These are phyloP conservation scores for Talaromyces marneffei DNA, from an alignment of 2,329 filamentous ascomycete genomes.

Conservation along the genomic window DNA sequence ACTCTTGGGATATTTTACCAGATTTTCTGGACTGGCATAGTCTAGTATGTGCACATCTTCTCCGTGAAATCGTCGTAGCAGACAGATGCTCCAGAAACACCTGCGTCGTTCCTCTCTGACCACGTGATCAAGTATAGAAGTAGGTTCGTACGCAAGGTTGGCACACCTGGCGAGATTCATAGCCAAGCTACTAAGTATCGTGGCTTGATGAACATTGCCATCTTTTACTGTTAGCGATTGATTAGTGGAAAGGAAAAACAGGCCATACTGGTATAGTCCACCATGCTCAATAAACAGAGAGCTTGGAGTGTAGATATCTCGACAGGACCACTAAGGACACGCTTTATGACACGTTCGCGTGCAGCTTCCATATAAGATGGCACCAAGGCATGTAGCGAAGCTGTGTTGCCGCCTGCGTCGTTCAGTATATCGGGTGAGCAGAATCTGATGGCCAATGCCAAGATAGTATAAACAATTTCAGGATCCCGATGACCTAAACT, in stretches of 20 bases:
- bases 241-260: neutral
- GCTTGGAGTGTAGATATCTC: slow-evolving; percentile 41
- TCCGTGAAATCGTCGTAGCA: slow-evolving; percentile 42
- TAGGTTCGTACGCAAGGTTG: slow-evolving; percentile 37
- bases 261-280: slow-evolving; percentile 38
- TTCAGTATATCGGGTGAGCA: slow-evolving; percentile 23
- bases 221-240: slow-evolving; percentile 20
- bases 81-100: slow-evolving; percentile 41
- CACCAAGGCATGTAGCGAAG: slow-evolving; percentile 17
- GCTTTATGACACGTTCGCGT: slow-evolving; percentile 34
- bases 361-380: slow-evolving; percentile 36
- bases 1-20: slow-evolving; percentile 37
- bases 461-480: slow-evolving; percentile 31
- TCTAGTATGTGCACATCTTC: slow-evolving; percentile 38
- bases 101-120: slow-evolving; percentile 30
- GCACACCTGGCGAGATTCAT: slow-evolving; percentile 44
- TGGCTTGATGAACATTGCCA: slow-evolving; percentile 34
- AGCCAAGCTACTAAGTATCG: slow-evolving; percentile 36
- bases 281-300: slow-evolving; percentile 37
- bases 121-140: slow-evolving; percentile 16
- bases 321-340: slow-evolving; percentile 34
- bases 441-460: slow-evolving; percentile 44
- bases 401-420: slow-evolving; percentile 19
- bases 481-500: slow-evolving; percentile 36
- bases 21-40: slow-evolving; percentile 27